Evolutionary conservation across 176 grass and related monocot genomes (phyloP), one percentile per base, ranked within the genome.

Genomic region (Eremochloa ophiuroides): DNA sequence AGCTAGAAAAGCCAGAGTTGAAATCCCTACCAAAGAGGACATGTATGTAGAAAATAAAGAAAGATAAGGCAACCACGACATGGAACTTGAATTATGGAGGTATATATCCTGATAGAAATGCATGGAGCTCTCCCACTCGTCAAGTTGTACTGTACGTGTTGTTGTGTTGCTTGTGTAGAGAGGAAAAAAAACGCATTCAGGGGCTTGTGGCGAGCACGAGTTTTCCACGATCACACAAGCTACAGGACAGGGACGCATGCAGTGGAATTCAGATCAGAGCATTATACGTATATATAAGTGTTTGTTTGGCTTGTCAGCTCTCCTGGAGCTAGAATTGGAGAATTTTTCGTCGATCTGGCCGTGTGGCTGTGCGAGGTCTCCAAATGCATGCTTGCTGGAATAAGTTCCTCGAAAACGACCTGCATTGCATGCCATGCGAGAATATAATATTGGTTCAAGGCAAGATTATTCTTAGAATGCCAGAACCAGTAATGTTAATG

Each of bases 121-220:
- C 62, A 78, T 83, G 63, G 5, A 76, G 10, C 20, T 27, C 7
- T 69, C 63, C 26, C 70, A 75, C 77, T 76, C 70, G 7, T n/a
- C 76, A 75, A 84, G 28, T 80, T 88, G 86, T 12, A 43, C 10
- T 43, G n/a, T 39, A 40, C 29, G 3, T 31, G 41, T 30, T 47
- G 70, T 74, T 76, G 82, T 82, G 67, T 43, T n/a, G n/a, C n/a
- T n/a, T n/a, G 76, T 76, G 27, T 64, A 71, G 70, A 59, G 62
- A 5, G n/a, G n/a, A n/a, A 85, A 75, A 68, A 33, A 15, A 81
- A 60, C 40, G 71, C 26, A 55, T n/a, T n/a, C n/a, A n/a, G 65
- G 51, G 87, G 76, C 82, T 84, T 84, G 69, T 88, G 81, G 75
- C 81, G 48, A 46, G 81, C 87, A 88, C 87, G 83, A 50, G 87